Percentiles rank a stretch among this genome's conserved stretches.
Conservation (phyloP, 495 filamentous ascomycete species). For the Tuber umbilicatum region DNA sequence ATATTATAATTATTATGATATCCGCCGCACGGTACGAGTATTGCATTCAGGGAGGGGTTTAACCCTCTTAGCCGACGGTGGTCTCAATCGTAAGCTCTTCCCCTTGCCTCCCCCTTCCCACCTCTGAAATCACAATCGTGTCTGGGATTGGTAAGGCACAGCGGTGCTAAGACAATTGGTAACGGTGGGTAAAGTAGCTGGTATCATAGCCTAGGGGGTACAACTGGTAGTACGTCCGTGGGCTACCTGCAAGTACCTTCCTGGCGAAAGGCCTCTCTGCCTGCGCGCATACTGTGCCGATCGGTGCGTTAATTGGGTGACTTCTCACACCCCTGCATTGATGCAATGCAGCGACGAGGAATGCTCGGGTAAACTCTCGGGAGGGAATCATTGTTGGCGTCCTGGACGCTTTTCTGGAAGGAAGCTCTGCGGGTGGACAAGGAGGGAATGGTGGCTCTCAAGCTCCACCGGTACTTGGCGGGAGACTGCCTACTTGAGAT, state of each 20-base stretch:
- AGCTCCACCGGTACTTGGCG: not conserved
- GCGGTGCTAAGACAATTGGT: not conserved
- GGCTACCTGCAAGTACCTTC: not conserved
- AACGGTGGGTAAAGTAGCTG: not conserved
- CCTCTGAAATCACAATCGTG: not conserved
- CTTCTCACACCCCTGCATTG: not conserved
- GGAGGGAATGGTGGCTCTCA: not conserved
- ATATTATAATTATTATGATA: not conserved
- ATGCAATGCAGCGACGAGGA: not conserved
- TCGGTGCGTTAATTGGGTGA: not conserved
- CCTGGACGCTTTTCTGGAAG: not conserved
- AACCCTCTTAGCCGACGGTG: not conserved
- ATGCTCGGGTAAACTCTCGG: not conserved
- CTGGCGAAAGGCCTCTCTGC: not conserved
- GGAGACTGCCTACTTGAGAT: not conserved
- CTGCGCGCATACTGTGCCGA: not conserved
- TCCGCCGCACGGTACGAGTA: not conserved
- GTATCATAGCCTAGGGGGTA: not conserved
- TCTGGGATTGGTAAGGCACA: not conserved
- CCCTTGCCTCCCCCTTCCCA: not conserved
- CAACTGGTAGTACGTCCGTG: no score
- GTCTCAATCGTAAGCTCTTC: not conserved
- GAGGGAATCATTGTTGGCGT: not conserved
- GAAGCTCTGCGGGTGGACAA: not conserved
- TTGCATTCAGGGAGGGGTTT: not conserved